Evolutionary conservation across 2,329 filamentous ascomycete genomes (phyloP).

Genomic region (Cryoendolithus antarcticus): DNA sequence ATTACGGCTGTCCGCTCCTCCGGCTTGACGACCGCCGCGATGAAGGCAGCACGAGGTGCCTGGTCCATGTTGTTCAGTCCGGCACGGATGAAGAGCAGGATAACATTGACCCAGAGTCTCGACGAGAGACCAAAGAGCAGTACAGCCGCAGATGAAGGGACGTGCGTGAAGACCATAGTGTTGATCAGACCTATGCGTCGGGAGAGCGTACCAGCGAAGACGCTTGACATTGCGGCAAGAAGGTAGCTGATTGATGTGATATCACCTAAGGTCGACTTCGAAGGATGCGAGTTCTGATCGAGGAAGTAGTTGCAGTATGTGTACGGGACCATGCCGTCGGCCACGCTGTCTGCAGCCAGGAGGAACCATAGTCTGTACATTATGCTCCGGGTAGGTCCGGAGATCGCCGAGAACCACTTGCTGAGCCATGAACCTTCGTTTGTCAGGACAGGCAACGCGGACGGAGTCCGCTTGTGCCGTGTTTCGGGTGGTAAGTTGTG

Average conservation of each 20-base stretch:
- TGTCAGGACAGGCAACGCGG: not conserved
- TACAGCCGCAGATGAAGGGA: constrained; percentile 51
- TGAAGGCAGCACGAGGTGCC: constrained; percentile 52
- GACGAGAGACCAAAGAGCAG: constrained; percentile 46
- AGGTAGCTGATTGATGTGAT: constrained; percentile 39
- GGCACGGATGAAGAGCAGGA: constrained; percentile 46
- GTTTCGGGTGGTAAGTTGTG: not conserved
- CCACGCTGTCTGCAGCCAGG: constrained; percentile 57
- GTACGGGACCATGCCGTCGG: constrained; percentile 48
- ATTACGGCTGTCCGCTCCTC: constrained; percentile 58
- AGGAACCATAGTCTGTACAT: constrained; percentile 53
- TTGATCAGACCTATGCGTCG: constrained; percentile 48
- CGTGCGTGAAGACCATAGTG: constrained; percentile 50
- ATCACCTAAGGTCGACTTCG: constrained; percentile 41
- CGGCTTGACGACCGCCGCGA: constrained; percentile 52
- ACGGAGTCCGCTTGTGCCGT: not conserved
- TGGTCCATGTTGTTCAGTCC: constrained; percentile 60
- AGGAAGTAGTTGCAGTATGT: constrained; percentile 44
- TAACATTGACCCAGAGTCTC: constrained; percentile 39
- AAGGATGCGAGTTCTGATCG: constrained; percentile 40
- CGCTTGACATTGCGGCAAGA: constrained; percentile 30
- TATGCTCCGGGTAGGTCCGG: constrained; percentile 40
- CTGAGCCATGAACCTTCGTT: constrained; percentile 6
- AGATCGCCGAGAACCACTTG: constrained; percentile 39
- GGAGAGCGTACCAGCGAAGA: constrained; percentile 49